Conservation (phyloP, 176 grass and related monocot genomes). For the Avena eriantha region DNA sequence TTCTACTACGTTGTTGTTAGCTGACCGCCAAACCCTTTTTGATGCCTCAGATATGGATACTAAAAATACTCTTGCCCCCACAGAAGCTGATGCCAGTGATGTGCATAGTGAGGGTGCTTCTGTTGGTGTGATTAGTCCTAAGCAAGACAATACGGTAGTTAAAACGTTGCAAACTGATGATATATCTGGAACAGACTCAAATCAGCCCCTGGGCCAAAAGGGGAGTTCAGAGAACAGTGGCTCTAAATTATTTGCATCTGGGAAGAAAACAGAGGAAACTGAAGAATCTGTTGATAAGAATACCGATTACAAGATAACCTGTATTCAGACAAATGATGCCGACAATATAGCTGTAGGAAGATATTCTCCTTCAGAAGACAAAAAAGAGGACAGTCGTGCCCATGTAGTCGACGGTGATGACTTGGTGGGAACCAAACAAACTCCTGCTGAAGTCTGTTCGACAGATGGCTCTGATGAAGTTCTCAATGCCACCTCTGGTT, state of each 20-base stretch:
- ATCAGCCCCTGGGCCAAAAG: conserved; percentile 3
- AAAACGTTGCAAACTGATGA: background rate
- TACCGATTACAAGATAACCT: conserved; percentile 1
- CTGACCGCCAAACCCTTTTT: background rate
- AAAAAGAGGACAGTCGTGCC: conserved; percentile 39
- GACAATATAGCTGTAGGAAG: conserved; percentile 4
- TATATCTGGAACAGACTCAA: conserved; percentile 17
- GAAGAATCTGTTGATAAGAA: conserved; percentile 20
- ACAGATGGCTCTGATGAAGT: conserved; percentile 27
- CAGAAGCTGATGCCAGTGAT: conserved; percentile 24
- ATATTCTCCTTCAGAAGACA: conserved; percentile 19
- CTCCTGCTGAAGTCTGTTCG: conserved; percentile 8
- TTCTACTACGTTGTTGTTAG: conserved; percentile 11
- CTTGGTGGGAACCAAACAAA: conserved; percentile 11
- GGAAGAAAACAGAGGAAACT: conserved; percentile 15
- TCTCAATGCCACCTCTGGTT: conserved; percentile 25
- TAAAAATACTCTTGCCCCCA: background rate
- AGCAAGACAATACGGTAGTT: conserved; percentile 24
- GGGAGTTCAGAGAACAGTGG: conserved; percentile 27
- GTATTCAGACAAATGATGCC: conserved; percentile 30
- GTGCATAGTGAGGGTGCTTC: conserved; percentile 18
- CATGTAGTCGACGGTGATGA: conserved; percentile 27
- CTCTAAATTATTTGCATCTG: conserved; percentile 10
- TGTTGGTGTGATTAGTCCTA: conserved; percentile 9
- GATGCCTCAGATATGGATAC: no score